Conservation (phyloP, 116 monocot genomes). For the Zostera marina region DNA sequence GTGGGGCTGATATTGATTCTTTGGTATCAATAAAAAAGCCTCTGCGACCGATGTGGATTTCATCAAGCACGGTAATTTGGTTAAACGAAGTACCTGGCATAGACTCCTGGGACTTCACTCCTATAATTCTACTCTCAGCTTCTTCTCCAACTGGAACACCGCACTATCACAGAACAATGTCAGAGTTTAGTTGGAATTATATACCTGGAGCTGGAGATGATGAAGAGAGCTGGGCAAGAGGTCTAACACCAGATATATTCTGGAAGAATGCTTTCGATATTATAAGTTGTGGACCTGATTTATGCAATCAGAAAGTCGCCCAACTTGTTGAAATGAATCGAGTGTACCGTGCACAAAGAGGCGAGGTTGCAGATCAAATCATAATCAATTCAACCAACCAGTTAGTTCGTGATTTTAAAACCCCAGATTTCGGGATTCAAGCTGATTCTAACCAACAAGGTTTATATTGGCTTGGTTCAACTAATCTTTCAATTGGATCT, state of each 20-base stretch:
- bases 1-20: slow-evolving; percentile 74
- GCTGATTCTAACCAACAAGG: slow-evolving; percentile 10
- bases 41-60: slow-evolving; percentile 82
- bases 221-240: slow-evolving; percentile 93
- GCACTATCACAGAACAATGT: slow-evolving; percentile 29
- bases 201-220: slow-evolving; percentile 96
- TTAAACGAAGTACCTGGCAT: slow-evolving; percentile 74
- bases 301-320: slow-evolving; percentile 54
- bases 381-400: slow-evolving; percentile 14
- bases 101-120: slow-evolving; percentile 79
- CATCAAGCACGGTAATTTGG: slow-evolving; percentile 76
- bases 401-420: slow-evolving; percentile 1
- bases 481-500: slow-evolving; percentile 52
- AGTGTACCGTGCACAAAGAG: slow-evolving; percentile 54
- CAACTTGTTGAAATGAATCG: slow-evolving; percentile 80
- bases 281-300: slow-evolving; percentile 55
- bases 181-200: slow-evolving; percentile 84
- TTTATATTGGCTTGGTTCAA: slow-evolving; percentile 63
- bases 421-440: slow-evolving; percentile 1
- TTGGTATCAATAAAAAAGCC: slow-evolving; percentile 50
- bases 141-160: slow-evolving; percentile 39
- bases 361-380: slow-evolving; percentile 49
- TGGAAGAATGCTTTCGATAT: slow-evolving; percentile 69
- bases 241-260: slow-evolving; percentile 58
- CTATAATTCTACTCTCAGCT: slow-evolving; percentile 68